Conservation (phyloP, 2,329 filamentous ascomycete species). For the Dothideomycetes sp. region DNA sequence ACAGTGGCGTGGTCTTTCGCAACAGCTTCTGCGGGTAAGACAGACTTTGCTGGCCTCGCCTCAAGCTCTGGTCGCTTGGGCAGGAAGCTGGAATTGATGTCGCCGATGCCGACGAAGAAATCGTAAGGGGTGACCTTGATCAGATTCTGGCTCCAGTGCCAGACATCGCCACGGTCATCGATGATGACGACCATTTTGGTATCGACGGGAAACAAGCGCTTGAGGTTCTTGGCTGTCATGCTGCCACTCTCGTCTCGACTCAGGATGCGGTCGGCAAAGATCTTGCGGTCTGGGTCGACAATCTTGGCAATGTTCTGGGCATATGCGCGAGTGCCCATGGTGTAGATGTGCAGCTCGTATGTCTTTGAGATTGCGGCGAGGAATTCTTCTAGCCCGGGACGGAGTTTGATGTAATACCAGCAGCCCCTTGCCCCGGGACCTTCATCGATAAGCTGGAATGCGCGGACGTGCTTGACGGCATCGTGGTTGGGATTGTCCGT, state of each 20-base stretch:
- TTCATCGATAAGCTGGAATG: constrained; percentile 84
- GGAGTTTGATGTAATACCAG: constrained; percentile 97
- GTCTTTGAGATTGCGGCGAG: constrained; percentile 64
- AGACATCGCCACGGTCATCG: constrained; percentile 92
- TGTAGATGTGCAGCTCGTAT: constrained; percentile 97
- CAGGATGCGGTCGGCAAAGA: constrained; percentile 90
- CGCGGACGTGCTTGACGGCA: constrained; percentile 76
- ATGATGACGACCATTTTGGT: constrained; percentile 99
- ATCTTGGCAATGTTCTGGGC: constrained; percentile 85
- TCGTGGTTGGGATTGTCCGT: constrained; percentile 80
- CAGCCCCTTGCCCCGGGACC: constrained; percentile 64
- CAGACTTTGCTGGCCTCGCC: constrained; percentile 15
- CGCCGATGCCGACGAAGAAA: constrained; percentile 95
- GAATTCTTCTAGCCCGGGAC: constrained; percentile 75
- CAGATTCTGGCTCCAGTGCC: constrained; percentile 85
- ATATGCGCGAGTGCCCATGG: constrained; percentile 97
- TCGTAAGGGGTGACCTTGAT: constrained; percentile 94
- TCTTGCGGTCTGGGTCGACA: constrained; percentile 76
- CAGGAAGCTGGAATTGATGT: constrained; percentile 96
- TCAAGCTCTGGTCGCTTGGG: constrained; percentile 55
- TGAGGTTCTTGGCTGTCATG: constrained; percentile 79
- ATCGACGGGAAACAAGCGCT: constrained; percentile 86
- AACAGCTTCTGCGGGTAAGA: constrained; percentile 3
- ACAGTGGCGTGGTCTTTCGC: neutral
- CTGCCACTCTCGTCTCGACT: constrained; percentile 96